Evolutionary conservation across 108 stramenopile species (phyloP), one percentile per base, ranked within the genome.

Genomic region (Fragilaria radians): DNA sequence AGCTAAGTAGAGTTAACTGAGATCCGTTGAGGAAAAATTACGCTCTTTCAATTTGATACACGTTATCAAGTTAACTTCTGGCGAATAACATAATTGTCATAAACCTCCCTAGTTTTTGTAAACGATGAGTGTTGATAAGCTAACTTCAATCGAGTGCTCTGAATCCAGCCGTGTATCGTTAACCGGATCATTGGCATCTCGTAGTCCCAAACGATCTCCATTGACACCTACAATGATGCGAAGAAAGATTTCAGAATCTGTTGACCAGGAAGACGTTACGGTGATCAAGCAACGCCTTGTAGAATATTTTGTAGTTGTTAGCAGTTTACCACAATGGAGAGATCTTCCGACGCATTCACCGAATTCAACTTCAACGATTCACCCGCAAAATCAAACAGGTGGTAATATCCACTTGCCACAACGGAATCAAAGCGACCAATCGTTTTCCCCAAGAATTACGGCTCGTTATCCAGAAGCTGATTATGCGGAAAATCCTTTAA

Each of bases 261-360:
- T 14, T 42, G 36, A 7, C 14, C 7, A 11, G 36, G 36, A 42
- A 42, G 36, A 7, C 7, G 11, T 14, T 42, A 11, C 36, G 11
- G 14, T 42, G 11, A 42, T 42, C 14, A 7, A 42, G 14, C 80
- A 76, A 46, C 73, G 91, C 32, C 73, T 93, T 24, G 88, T 93
- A 24, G 92, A 93, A 59, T 93, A 93, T 57, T 93, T 93, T 66
- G 67, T 88, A 26, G 79, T 90, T 49, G 73, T 93, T 27, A 73
- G 80, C 22, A 73, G 77, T 50, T 67, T 76, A 47, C 73, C 79
- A 9, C 11, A 25, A 59, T 59, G 59, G 59, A 59, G 23, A 19
- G 31, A 59, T 24, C 3, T 25, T 17, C 57, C 71, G 65, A 3
- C 59, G 9, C 3, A 11, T 11, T 1, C 28, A 14, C 5, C 57